Percentiles rank a stretch among this genome's conserved stretches.
These are phyloP conservation scores for Alternaria angustiovoidea DNA, from an alignment of 2,329 filamentous ascomycete species.

Conservation along the genomic window DNA sequence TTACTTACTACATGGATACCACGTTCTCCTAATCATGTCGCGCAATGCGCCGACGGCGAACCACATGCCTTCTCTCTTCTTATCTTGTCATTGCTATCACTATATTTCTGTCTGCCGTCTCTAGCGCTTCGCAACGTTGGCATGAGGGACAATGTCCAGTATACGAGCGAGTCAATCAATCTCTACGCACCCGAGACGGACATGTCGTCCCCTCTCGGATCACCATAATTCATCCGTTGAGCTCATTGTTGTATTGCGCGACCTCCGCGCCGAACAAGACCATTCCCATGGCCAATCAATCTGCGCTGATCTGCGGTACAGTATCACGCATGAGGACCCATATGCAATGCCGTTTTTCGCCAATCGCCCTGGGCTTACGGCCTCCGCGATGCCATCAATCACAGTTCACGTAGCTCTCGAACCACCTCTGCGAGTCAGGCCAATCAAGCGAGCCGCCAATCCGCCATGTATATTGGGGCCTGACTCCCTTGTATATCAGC, in stretches of 20 bases:
- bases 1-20: conserved; percentile 28
- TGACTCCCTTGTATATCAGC: conserved; percentile 29
- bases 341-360: conserved; percentile 49
- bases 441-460: conserved; percentile 20
- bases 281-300: conserved; percentile 39
- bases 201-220: conserved; percentile 31
- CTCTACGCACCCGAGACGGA: conserved; percentile 34
- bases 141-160: conserved; percentile 37
- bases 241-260: conserved; percentile 29
- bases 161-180: conserved; percentile 50
- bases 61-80: conserved; percentile 22
- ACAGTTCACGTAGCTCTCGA: conserved; percentile 16
- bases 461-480: conserved; percentile 34
- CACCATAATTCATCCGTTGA: conserved; percentile 30
- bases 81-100: conserved; percentile 32
- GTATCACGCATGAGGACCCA: conserved; percentile 29
- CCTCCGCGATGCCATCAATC: conserved; percentile 23
- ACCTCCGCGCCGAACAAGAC: conserved; percentile 22
- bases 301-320: conserved; percentile 45
- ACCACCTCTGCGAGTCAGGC: conserved; percentile 13
- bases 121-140: conserved; percentile 30
- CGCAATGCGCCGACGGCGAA: conserved; percentile 24
- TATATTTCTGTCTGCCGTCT: conserved; percentile 29
- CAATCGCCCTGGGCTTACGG: conserved; percentile 28
- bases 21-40: conserved; percentile 31